phyloP scores from a whole-genome alignment of 2,329 filamentous ascomycete species.

The Rutstroemia sp. region DNA sequence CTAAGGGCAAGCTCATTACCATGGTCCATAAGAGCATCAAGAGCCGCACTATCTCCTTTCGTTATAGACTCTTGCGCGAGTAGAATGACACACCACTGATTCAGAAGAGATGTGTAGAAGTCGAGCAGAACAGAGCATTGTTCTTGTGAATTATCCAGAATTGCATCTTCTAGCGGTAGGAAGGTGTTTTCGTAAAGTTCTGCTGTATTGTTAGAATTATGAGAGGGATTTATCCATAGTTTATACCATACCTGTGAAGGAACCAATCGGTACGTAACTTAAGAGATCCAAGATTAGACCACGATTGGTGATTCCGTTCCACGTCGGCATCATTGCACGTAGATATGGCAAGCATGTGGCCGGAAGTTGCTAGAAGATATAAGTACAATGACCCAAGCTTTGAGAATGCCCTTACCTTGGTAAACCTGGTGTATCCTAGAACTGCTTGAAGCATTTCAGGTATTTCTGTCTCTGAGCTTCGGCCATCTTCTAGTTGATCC shows the following conservation, averaged over 20 bases:
- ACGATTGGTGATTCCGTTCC: constrained; percentile 53
- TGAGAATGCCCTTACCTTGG: constrained; percentile 38
- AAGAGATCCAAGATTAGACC: constrained; percentile 51
- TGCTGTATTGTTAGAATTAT: constrained; percentile 24
- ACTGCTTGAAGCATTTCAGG: constrained; percentile 49
- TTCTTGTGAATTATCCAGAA: constrained; percentile 41
- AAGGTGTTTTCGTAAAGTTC: constrained; percentile 45
- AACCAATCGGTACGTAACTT: constrained; percentile 44
- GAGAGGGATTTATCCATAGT: no score
- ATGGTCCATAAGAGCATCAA: constrained; percentile 40
- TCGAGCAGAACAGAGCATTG: constrained; percentile 54
- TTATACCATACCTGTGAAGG: constrained; percentile 44
- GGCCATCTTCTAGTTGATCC: constrained; percentile 45
- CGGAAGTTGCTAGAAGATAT: constrained; percentile 25
- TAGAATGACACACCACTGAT: constrained; percentile 46
- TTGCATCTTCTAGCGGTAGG: constrained; percentile 41
- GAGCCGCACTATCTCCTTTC: constrained; percentile 15
- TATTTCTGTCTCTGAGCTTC: constrained; percentile 40
- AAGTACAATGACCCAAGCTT: constrained; percentile 10
- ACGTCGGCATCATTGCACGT: constrained; percentile 47
- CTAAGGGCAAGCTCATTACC: constrained; percentile 51
- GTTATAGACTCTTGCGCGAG: constrained; percentile 31
- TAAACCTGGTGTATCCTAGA: constrained; percentile 46
- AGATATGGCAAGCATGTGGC: constrained; percentile 39
- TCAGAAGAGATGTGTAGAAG: constrained; percentile 62